Base-by-base conservation (phyloP, 805 yeast species). In the Metschnikowia peoriensis region DNA sequence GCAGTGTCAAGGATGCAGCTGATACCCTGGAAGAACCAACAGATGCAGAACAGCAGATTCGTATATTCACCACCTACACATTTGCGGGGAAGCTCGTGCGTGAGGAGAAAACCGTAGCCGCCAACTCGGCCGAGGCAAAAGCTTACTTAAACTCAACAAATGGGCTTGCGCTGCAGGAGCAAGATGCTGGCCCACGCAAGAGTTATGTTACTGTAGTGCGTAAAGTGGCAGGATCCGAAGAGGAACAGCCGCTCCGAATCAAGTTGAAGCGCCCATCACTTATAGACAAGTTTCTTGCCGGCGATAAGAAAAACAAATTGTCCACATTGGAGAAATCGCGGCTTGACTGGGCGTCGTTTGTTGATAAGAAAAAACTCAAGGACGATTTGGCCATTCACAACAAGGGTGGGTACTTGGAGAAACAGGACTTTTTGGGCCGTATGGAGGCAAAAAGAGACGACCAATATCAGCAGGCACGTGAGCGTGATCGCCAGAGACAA, bases 301-400 rank as follows among this genome's bases (percentile, higher is more conserved):
- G 72, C 14, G 82, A 86, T 57, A 84, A 87, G 59, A 83, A 89
- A 34, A 69, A 59, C 60, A 93, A 90, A 66, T 76, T 94, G 55
- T 88, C 96, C 27, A 94, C 99, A 0, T 73, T 94, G 57, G 98
- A 94, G 66, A 94, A 94, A 69, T 88, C 96, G 1, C 77, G 96
- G 56, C 76, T 94, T 47, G 99, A 94, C 69, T 94, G 98, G 96
- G 96, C 96, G 0, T 83, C 88, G 45, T 91, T 88, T 70, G 97
- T 94, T 32, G 97, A 93, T 69, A 80, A 87, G 58, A 84, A 85
- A 57, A 91, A 91, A 51, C 85, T 94, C 45, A 78, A 81, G 48
- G 97, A 89, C 58, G 99, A 94, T 56, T 79, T 94, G 64, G 79
- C 78, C 45, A 78, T 81, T 51, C 87, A 86, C 64, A 92, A 91